Evolutionary conservation across 208 protist genomes (phyloP).

Genomic region (Leishmania tropica): DNA sequence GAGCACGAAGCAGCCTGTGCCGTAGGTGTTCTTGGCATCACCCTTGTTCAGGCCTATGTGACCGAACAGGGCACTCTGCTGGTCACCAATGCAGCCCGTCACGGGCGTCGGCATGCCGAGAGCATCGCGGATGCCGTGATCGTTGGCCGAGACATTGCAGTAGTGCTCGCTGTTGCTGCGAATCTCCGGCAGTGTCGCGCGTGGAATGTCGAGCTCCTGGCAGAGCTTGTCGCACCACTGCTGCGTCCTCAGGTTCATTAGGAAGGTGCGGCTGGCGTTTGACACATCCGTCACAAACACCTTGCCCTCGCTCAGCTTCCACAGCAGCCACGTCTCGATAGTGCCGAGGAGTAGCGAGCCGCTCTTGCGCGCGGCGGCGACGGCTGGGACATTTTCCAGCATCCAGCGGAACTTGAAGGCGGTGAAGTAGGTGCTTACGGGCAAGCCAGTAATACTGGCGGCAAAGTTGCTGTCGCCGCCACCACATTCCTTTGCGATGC

Average conservation of each 20-base stretch:
- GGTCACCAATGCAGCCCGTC: constrained; percentile 95
- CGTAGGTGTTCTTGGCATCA: constrained; percentile 97
- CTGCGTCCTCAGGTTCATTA: constrained; percentile 96
- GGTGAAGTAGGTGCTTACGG: constrained; percentile 97
- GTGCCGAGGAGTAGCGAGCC: constrained; percentile 94
- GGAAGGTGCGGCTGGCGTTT: constrained; percentile 97
- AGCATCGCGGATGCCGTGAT: constrained; percentile 33
- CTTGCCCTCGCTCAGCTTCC: constrained; percentile 86
- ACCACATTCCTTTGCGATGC: constrained; percentile 43
- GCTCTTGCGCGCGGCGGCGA: constrained; percentile 71
- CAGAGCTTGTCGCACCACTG: constrained; percentile 94
- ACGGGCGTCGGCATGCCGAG: constrained; percentile 60
- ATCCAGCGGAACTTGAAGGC: constrained; percentile 98
- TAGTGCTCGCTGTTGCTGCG: constrained; percentile 82
- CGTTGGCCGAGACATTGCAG: constrained; percentile 41
- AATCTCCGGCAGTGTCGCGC: constrained; percentile 91
- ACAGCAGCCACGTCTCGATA: constrained; percentile 98
- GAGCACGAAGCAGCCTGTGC: constrained; percentile 98
- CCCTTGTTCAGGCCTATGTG: constrained; percentile 93
- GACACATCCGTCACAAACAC: constrained; percentile 96
- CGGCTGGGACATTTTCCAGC: constrained; percentile 93
- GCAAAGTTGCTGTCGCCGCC: constrained; percentile 53
- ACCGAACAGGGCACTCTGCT: constrained; percentile 97
- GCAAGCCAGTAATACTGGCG: constrained; percentile 86
- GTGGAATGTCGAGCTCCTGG: constrained; percentile 81